phyloP scores from a whole-genome alignment of 345 rosid genomes.

The Eucalyptus tenuipes region DNA sequence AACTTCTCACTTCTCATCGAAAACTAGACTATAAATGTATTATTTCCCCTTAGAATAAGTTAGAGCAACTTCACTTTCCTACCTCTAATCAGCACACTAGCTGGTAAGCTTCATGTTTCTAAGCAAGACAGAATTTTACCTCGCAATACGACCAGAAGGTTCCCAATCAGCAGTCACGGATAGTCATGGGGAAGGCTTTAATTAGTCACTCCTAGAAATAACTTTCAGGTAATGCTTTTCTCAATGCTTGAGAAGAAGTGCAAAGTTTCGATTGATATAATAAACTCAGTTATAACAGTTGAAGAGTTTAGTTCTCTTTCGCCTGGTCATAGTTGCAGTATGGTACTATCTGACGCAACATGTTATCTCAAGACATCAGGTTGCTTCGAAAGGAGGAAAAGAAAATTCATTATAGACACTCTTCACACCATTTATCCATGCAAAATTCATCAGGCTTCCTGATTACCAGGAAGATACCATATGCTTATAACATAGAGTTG shows the following conservation, averaged over 20 bases:
- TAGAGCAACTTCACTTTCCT: background rate
- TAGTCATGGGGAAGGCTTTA: background rate
- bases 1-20: background rate
- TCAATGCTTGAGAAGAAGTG: background rate
- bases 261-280: background rate
- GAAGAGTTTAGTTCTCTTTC: background rate
- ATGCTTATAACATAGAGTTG: background rate
- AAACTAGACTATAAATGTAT: background rate
- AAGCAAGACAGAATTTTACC: background rate
- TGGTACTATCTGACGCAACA: background rate
- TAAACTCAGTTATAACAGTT: background rate
- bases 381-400: background rate
- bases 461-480: background rate
- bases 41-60: background rate
- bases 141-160: background rate
- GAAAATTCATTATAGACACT: background rate
- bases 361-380: background rate
- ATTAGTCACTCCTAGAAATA: background rate
- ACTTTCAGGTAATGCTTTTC: background rate
- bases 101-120: background rate
- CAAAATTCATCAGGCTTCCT: background rate
- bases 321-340: background rate
- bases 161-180: background rate
- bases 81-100: background rate
- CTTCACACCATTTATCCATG: background rate